Conservation (phyloP, 495 filamentous ascomycete species). For the Lasiosphaeria hispida region DNA sequence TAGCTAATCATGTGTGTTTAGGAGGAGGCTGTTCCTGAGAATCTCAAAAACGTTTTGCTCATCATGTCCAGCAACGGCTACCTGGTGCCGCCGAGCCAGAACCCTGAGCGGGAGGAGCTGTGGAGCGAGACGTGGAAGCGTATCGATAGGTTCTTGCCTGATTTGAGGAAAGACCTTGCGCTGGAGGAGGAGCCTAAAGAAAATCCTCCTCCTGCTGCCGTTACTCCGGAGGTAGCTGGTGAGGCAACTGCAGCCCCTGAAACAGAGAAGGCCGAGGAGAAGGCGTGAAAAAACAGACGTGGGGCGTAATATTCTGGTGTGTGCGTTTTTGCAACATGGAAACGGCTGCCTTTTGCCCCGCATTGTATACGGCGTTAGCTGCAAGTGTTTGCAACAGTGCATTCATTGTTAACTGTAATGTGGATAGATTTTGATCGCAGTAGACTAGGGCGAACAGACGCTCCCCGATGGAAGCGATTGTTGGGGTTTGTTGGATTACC, state of each 20-base stretch:
- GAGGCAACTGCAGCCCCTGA: neutral
- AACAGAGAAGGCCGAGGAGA: neutral
- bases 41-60: constrained; percentile 91
- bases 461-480: no score
- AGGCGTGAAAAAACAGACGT: constrained; percentile 2
- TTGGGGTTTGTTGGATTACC: no score
- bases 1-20: constrained; percentile 35
- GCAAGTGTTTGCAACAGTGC: neutral
- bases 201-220: no score
- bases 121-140: constrained; percentile 85
- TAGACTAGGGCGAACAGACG: no score
- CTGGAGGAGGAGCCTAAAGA: constrained; percentile 35
- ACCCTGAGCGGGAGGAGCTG: constrained; percentile 56
- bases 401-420: no score
- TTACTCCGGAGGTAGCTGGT: neutral
- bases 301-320: neutral
- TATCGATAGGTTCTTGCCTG: constrained; percentile 85
- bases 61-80: constrained; percentile 93
- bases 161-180: constrained; percentile 55
- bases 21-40: constrained; percentile 95
- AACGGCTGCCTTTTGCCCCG: neutral
- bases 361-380: neutral
- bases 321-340: neutral
- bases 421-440: no score
- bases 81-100: constrained; percentile 68